phyloP scores from a whole-genome alignment of 208 protist species.

The Trypanosoma conorhini region DNA sequence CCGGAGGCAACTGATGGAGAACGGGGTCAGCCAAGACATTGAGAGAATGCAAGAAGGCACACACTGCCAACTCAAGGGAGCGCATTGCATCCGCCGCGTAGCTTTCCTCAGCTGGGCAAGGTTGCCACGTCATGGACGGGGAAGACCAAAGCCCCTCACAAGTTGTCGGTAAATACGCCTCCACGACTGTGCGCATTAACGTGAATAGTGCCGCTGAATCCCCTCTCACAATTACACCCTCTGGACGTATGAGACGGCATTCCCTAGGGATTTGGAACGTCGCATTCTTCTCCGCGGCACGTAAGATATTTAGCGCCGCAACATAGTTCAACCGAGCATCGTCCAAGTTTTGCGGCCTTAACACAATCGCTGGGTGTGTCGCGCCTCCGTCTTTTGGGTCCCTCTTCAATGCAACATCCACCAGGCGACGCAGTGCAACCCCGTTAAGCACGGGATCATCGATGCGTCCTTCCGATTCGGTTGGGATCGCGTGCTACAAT shows the following conservation, averaged over 20 bases:
- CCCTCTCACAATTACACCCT: slow-evolving; percentile 39
- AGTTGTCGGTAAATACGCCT: slow-evolving; percentile 45
- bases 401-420: slow-evolving; percentile 19
- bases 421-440: slow-evolving; percentile 54
- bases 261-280: slow-evolving; percentile 23
- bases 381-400: not conserved
- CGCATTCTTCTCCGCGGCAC: slow-evolving; percentile 5
- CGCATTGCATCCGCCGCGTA: slow-evolving; percentile 27
- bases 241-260: slow-evolving; percentile 42
- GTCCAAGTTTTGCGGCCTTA: slow-evolving; percentile 18
- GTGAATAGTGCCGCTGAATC: slow-evolving; percentile 40
- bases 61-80: slow-evolving; percentile 45
- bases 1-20: slow-evolving; percentile 51
- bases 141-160: slow-evolving; percentile 39
- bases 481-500: slow-evolving; percentile 39
- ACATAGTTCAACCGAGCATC: slow-evolving; percentile 27
- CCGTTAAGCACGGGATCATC: slow-evolving; percentile 75
- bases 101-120: slow-evolving; percentile 19
- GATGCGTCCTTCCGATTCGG: slow-evolving; percentile 23
- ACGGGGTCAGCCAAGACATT: slow-evolving; percentile 55
- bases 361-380: not conserved
- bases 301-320: slow-evolving; percentile 6
- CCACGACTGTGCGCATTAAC: slow-evolving; percentile 33
- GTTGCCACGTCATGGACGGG: slow-evolving; percentile 46
- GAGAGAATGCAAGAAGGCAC: slow-evolving; percentile 45